A percentile compares a stretch with the other conserved stretches of the same genome.
Evolutionary conservation across 768 basidiomycete genomes (phyloP).

Genomic region (Naematelia aurantialba): DNA sequence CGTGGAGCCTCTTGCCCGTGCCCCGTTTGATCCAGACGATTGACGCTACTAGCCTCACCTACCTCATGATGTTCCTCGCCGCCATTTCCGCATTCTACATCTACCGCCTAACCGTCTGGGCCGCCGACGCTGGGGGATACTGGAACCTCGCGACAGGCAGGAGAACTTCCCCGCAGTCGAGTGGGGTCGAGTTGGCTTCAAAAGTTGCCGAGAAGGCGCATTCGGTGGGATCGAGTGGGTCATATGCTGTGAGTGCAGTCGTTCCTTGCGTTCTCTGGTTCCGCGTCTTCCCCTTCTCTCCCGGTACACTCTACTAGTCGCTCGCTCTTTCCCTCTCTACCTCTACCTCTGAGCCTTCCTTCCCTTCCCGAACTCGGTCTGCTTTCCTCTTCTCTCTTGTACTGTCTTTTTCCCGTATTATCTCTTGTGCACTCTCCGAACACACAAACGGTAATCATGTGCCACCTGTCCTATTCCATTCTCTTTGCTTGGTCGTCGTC

Average conservation of each 20-base stretch:
- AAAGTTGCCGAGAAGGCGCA: conserved; percentile 3
- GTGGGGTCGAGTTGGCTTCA: conserved; percentile 15
- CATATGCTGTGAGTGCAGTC: neutral
- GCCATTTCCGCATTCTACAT: conserved; percentile 42
- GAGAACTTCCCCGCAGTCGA: conserved; percentile 16
- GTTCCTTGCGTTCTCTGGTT: neutral
- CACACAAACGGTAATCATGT: too few species aligned
- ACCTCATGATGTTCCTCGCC: conserved; percentile 40
- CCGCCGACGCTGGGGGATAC: conserved; percentile 45
- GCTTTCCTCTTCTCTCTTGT: too few species aligned
- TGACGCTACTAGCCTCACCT: conserved; percentile 32
- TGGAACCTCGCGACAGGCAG: conserved; percentile 48
- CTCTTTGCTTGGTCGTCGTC: too few species aligned
- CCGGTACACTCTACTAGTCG: neutral
- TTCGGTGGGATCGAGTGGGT: neutral
- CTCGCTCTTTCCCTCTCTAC: neutral
- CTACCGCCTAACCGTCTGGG: conserved; percentile 48
- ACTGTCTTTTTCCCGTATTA: too few species aligned
- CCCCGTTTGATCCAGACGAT: too few species aligned
- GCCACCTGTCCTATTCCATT: neutral
- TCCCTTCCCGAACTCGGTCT: too few species aligned
- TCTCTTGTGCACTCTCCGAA: too few species aligned
- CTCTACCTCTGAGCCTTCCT: neutral
- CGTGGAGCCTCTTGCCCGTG: too few species aligned
- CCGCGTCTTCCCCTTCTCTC: conserved; percentile 1